Conservation (phyloP, 495 filamentous ascomycete species). For the Trichocladium antarcticum region DNA sequence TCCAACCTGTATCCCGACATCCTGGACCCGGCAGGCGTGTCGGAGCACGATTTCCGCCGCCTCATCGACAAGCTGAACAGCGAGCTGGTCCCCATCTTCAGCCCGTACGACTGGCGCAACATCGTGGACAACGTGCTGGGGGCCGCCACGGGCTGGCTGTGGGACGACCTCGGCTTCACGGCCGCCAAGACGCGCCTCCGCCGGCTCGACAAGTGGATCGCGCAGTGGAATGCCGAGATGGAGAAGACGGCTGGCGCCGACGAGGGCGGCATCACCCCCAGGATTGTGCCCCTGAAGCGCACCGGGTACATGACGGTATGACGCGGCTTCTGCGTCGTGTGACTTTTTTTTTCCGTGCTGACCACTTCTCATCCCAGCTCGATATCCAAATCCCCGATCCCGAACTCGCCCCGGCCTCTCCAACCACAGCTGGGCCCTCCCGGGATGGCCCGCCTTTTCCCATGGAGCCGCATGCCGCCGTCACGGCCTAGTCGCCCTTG, state of each 20-base stretch:
- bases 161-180: constrained; percentile 77
- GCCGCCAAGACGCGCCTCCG: constrained; percentile 56
- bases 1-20: constrained; percentile 94
- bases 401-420: constrained; percentile 25
- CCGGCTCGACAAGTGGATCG: constrained; percentile 62
- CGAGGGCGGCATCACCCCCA: constrained; percentile 47
- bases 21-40: constrained; percentile 66
- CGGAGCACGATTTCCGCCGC: constrained; percentile 70
- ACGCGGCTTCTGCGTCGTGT: background rate
- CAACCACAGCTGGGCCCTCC: constrained; percentile 20
- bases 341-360: background rate
- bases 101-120: constrained; percentile 58
- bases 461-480: constrained; percentile 7
- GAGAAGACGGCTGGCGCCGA: constrained; percentile 41
- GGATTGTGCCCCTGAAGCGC: constrained; percentile 62
- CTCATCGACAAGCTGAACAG: constrained; percentile 68
- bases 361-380: constrained; percentile 15
- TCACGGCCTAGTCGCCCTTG: constrained; percentile 3
- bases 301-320: constrained; percentile 80
- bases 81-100: constrained; percentile 58
- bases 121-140: constrained; percentile 67
- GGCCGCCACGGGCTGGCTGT: constrained; percentile 77
- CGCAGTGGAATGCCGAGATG: constrained; percentile 65
- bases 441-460: constrained; percentile 7
- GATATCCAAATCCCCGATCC: constrained; percentile 31